A percentile compares a stretch with the other conserved stretches of the same genome.
These are phyloP conservation scores for Lactarius sp. DNA, from an alignment of 768 basidiomycete genomes.

Conservation along the genomic window DNA sequence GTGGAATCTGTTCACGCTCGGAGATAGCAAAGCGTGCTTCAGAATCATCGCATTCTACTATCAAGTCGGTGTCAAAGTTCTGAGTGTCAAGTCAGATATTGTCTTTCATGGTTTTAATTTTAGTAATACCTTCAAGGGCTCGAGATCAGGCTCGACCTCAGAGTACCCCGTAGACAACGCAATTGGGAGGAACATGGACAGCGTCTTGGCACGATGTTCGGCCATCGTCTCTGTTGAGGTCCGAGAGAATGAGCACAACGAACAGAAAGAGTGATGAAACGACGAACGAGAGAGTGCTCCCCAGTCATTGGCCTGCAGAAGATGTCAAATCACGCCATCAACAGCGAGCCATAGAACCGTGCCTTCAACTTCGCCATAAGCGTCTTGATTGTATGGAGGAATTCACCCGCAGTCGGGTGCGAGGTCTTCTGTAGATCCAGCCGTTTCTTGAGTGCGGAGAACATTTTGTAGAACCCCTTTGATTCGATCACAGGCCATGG, in stretches of 20 bases:
- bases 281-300: conserved; percentile 56
- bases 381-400: conserved; percentile 54
- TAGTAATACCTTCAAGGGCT: conserved; percentile 45
- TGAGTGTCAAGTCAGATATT: conserved; percentile 22
- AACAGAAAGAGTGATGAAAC: background rate
- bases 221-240: conserved; percentile 42
- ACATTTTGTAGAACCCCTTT: conserved; percentile 51
- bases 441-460: conserved; percentile 41
- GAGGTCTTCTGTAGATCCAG: conserved; percentile 48
- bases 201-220: conserved; percentile 38
- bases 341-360: background rate
- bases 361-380: conserved; percentile 67
- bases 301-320: conserved; percentile 57
- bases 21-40: conserved; percentile 34
- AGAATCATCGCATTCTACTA: conserved; percentile 39
- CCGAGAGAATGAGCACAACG: background rate
- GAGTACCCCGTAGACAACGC: conserved; percentile 47
- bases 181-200: conserved; percentile 40
- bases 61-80: conserved; percentile 50
- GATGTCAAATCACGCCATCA: background rate
- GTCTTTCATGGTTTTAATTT: too few species aligned
- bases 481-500: conserved; percentile 68
- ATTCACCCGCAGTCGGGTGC: conserved; percentile 48
- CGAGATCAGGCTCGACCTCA: conserved; percentile 42
- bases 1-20: conserved; percentile 27